A percentile compares a stretch with the other conserved stretches of the same genome.
Conservation (phyloP, 805 yeast species). For the Candida takata region DNA sequence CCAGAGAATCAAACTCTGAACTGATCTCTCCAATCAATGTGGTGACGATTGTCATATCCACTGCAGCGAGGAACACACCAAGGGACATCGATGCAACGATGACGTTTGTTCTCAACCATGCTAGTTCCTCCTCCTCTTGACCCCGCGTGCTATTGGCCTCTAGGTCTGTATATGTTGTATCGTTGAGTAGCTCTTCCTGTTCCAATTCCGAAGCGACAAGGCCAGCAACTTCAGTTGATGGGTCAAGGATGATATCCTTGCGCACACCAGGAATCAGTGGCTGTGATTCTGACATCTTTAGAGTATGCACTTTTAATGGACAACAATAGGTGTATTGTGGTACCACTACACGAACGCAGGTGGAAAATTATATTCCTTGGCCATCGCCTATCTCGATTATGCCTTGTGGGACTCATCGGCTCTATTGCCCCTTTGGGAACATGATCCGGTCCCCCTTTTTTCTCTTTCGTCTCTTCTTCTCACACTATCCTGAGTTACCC, state of each 20-base stretch:
- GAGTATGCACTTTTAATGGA: no score
- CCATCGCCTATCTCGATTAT: no score
- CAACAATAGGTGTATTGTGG: no score
- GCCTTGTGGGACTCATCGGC: no score
- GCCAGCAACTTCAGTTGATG: constrained; percentile 28
- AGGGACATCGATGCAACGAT: constrained; percentile 37
- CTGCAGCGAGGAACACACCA: constrained; percentile 52
- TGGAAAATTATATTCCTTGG: no score
- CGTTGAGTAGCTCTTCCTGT: constrained; percentile 22
- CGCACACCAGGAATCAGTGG: constrained; percentile 18
- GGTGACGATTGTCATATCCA: constrained; percentile 63
- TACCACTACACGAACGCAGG: no score
- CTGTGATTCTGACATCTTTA: constrained; percentile 11
- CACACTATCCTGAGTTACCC: no score
- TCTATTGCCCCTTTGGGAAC: no score
- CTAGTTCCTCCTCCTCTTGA: constrained; percentile 6
- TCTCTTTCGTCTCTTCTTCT: no score
- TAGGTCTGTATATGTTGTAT: constrained; percentile 13
- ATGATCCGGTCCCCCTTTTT: no score
- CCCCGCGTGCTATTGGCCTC: constrained; percentile 4
- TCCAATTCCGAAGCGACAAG: constrained; percentile 28
- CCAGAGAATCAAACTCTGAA: constrained; percentile 57
- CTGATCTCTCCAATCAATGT: constrained; percentile 61
- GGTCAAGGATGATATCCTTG: constrained; percentile 22
- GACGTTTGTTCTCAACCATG: constrained; percentile 19